Conservation (phyloP, 2,329 filamentous ascomycete species). For the Penicillium sp. region DNA sequence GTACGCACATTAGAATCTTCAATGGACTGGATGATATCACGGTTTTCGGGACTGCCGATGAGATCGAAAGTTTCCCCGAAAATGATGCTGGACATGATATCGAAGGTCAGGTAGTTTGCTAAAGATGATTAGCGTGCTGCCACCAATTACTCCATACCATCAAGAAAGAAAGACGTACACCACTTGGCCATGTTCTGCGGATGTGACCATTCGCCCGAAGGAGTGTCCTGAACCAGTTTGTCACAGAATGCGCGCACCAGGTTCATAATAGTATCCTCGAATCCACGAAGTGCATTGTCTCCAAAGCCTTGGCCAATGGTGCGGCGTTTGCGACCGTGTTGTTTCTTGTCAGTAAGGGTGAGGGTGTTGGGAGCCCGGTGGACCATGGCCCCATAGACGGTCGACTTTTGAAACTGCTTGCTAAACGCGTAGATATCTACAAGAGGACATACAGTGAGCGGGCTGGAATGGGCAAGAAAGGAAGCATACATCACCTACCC, state of each 20-base stretch:
- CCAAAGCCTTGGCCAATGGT: slow-evolving; percentile 18
- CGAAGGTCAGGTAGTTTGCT: slow-evolving; percentile 44
- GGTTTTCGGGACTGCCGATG: slow-evolving; percentile 7
- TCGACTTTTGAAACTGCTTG: slow-evolving; percentile 49
- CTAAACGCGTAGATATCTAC: slow-evolving; percentile 48
- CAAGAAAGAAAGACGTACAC: slow-evolving; percentile 22
- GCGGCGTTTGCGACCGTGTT: slow-evolving; percentile 18
- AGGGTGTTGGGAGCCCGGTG: slow-evolving; percentile 28
- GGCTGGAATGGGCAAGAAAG: too few species aligned
- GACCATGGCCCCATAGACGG: slow-evolving; percentile 50
- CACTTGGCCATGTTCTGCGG: slow-evolving; percentile 47
- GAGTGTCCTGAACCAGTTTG: not conserved
- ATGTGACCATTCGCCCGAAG: slow-evolving; percentile 36
- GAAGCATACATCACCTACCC: slow-evolving; percentile 8
- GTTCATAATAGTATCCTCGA: slow-evolving; percentile 12
- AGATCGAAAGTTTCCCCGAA: slow-evolving; percentile 15
- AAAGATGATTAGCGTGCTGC: not conserved
- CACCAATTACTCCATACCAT: too few species aligned
- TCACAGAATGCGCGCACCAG: not conserved
- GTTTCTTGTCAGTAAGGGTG: slow-evolving; percentile 18
- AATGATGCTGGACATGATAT: slow-evolving; percentile 48
- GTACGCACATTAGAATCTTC: slow-evolving; percentile 19
- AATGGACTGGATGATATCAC: slow-evolving; percentile 13
- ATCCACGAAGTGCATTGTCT: slow-evolving; percentile 23
- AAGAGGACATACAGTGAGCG: not conserved